Evolutionary conservation across 495 filamentous ascomycete genomes (phyloP).

Genomic region (Hyaloscypha hepaticicola): DNA sequence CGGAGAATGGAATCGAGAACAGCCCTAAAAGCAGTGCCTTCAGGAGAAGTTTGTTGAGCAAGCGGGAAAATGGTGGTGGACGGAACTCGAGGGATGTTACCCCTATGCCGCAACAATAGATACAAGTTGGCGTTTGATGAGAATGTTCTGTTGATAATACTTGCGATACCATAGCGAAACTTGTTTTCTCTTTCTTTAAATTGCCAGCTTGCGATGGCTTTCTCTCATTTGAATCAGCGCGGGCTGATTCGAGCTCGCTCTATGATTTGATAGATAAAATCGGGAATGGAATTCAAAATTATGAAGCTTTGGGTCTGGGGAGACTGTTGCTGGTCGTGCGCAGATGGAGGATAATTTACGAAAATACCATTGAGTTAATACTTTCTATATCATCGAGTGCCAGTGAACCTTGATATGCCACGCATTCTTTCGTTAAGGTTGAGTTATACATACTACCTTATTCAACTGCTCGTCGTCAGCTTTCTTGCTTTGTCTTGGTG

Average conservation of each 20-base stretch:
- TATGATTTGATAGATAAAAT: not conserved
- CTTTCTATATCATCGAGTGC: no score
- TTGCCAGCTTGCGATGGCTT: not conserved
- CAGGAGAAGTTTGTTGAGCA: constrained; percentile 50
- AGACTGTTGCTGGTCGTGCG: not conserved
- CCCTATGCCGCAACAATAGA: constrained; percentile 27
- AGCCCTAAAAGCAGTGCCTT: constrained; percentile 53
- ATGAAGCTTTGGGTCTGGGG: not conserved
- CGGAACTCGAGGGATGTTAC: constrained; percentile 39
- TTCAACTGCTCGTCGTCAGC: no score
- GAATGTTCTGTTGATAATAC: constrained; percentile 1
- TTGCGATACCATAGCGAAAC: constrained; percentile 20
- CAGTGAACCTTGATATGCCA: no score
- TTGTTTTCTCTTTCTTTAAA: not conserved
- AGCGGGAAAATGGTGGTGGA: constrained; percentile 52
- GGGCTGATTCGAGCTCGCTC: not conserved
- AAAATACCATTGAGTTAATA: no score
- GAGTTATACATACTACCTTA: no score
- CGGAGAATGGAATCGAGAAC: constrained; percentile 40
- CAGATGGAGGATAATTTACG: not conserved
- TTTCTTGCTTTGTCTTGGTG: no score
- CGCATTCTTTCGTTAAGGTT: no score
- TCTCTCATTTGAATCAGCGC: not conserved
- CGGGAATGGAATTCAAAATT: not conserved
- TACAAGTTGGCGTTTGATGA: not conserved